Evolutionary conservation across 495 filamentous ascomycete genomes (phyloP), one percentile per base, ranked within the genome.

Genomic region (Penicillium steckii): DNA sequence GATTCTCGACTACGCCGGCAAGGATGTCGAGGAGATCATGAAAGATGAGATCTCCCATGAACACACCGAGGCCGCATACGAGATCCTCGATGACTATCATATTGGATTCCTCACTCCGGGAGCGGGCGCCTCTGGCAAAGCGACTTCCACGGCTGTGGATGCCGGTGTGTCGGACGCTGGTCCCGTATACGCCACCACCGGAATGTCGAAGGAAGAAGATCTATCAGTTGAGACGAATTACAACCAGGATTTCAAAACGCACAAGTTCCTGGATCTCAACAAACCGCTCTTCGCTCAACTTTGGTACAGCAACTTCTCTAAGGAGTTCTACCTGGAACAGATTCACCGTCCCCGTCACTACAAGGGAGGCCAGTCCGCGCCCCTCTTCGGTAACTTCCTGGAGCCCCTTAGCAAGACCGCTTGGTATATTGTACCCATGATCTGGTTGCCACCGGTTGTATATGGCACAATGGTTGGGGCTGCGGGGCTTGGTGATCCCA

Each of bases 301-400:
- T 15, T 97, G 90, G 90, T 74, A 66, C 54, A 88, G 92, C 46
- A 87, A 86, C 8, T 99, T 97, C 72, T 83, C 71, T 54, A 97
- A 96, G 64, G 83, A 89, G 24, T 97, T 97, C 65, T 99, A 99
- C 59, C 81, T 99, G 9, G 85, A 96, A 45, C 92, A 99, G 70
- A 88, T 99, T 29, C 95, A 99, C 67, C 84, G 93, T 41, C 93
- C 93, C 21, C 84, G 93, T 49, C 91, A 97, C 74, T 97, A 97
- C 80, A 91, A 83, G 60, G 90, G 91, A 46, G 94, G 94, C 33
- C 83, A 84, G 50, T 96, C 91, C 4, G 94, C 95, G 25, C 95
- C 94, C 6, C 70, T 99, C 24, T 99, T 99, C 70, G 95, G 95
- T 35, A 99, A 99, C 71, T 94, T 97, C 72, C 79, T 99, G 9